Conservation (phyloP, 2,329 filamentous ascomycete species). For the Penicillium concentricum region DNA sequence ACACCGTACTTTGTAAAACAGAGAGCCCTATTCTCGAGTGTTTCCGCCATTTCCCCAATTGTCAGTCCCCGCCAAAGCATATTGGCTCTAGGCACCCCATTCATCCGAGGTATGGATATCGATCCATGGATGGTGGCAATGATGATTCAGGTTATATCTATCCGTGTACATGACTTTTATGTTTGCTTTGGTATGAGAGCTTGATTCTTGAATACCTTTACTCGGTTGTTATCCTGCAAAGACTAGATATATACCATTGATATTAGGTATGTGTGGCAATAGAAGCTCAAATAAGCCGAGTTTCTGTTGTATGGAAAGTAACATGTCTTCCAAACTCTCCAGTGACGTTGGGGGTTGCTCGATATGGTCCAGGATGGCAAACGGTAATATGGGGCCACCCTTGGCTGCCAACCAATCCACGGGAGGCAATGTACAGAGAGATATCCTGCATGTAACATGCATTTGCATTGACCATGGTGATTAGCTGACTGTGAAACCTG, state of each 20-base stretch:
- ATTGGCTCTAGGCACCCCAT: background rate
- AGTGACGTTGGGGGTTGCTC: background rate
- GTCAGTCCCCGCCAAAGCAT: background rate
- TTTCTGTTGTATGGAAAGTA: background rate
- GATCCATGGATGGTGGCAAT: conserved; percentile 25
- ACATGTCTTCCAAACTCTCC: background rate
- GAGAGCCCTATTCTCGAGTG: too few relatives aligned
- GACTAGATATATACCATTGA: background rate
- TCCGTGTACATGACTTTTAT: background rate
- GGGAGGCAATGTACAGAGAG: background rate
- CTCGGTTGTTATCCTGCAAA: background rate
- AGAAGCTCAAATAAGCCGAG: background rate
- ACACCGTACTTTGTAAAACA: too few relatives aligned
- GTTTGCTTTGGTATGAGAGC: background rate
- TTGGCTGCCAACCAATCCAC: background rate
- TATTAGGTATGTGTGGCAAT: background rate
- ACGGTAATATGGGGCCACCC: background rate
- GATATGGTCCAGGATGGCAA: background rate
- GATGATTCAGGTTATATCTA: background rate
- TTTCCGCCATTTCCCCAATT: too few relatives aligned
- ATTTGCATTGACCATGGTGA: background rate
- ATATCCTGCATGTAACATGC: background rate
- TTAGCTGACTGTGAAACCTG: background rate
- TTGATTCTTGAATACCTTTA: too few relatives aligned
- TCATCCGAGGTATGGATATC: conserved; percentile 25